Evolutionary conservation across 106 monocot species (phyloP).

Genomic region (Dioscorea dumetorum): DNA sequence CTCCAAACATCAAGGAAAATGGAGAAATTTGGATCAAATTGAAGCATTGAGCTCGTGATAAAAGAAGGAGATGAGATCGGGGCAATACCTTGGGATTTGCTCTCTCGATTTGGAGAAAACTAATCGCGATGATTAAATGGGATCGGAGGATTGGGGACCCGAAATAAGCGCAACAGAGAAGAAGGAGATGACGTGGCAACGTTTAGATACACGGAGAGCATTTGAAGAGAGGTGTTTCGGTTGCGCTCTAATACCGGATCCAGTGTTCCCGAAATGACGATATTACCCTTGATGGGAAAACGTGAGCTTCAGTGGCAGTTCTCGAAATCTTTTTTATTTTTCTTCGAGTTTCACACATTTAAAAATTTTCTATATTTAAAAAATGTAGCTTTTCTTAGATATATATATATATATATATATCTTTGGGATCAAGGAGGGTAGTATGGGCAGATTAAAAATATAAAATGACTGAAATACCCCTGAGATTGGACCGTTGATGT

Average conservation of each 20-base stretch:
- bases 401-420: too few species aligned
- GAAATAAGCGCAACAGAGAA: neutral
- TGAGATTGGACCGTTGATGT: constrained; percentile 1
- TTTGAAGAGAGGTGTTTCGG: neutral
- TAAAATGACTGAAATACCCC: neutral
- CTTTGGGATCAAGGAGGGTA: too few species aligned
- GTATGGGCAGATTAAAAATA: too few species aligned
- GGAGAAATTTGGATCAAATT: neutral
- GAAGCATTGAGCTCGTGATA: neutral
- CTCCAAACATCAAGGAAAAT: neutral
- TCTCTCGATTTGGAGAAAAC: too few species aligned
- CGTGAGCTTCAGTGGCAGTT: neutral
- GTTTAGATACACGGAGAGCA: neutral
- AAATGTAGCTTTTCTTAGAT: too few species aligned
- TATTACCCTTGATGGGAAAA: neutral
- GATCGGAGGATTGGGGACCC: too few species aligned
- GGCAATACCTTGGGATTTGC: too few species aligned
- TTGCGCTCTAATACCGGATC: neutral
- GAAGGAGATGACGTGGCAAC: neutral
- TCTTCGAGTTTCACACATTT: too few species aligned
- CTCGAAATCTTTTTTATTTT: neutral
- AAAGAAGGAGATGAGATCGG: too few species aligned
- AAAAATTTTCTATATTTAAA: too few species aligned
- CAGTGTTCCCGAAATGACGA: neutral
- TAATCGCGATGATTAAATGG: neutral